Evolutionary conservation across 2,329 filamentous ascomycete genomes (phyloP), one percentile per base, ranked within the genome.

Genomic region (Fusarium domesticum): DNA sequence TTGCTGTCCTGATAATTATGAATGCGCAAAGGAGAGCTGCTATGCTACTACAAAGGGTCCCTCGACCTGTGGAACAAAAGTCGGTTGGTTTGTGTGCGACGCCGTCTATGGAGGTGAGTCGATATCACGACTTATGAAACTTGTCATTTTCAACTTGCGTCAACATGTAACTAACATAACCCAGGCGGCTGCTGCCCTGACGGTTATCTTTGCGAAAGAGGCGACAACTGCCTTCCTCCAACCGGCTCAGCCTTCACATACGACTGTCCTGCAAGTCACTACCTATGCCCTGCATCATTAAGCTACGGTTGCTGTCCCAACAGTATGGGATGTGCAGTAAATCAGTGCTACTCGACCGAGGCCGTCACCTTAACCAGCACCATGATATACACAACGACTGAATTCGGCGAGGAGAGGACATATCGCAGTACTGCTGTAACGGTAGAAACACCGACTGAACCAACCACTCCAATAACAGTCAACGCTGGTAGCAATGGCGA

Each of bases 271-370:
- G 50, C 64, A 2, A 68, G 63, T 46, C 75, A 71, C 36, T 74
- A 69, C 42, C 63, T 71, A 4, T 82, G 79, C 45, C 71, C 79
- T 2, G 54, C 71, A 5, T 75, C 73, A 1, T 51, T 76, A 4
- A 72, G 71, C 39, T 75, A 71, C 45, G 78, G 78, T 0, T 82
- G 79, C 50, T 83, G 79, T 55, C 62, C 61, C 3, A 70, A 61
- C 36, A 73, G 72, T 5, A 70, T 75, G 67, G 72, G 61, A 18
- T 83, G 79, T 53, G 77, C 69, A 3, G 44, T 55, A 18, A 63
- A 63, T 18, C 61, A 65, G 37, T 83, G 79, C 54, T 81, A 76
- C 46, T 65, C 70, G 2, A 76, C 72, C 0, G 64, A 63, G 0
- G 69, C 74, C 2, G 58, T 66, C 2, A 79, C 76, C 0, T 63